Base-by-base conservation (phyloP, 768 basidiomycete species). In the Hirschioporus abietinus region DNA sequence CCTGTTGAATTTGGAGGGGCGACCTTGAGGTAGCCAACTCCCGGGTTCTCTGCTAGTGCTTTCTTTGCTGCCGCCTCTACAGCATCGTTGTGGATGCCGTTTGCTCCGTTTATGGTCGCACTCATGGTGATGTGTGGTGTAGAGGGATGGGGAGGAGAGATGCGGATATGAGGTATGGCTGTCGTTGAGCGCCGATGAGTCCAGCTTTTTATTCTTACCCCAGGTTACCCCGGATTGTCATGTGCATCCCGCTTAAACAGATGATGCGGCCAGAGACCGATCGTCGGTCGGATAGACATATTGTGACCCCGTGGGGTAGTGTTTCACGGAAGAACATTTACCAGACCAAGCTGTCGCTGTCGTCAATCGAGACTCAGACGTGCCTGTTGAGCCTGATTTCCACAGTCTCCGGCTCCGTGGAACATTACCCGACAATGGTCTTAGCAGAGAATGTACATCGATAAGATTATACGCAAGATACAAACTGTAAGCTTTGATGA, bases 1-100 rank as follows among this genome's bases (percentile, higher is more conserved):
- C 66, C 68, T 20, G 35, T 60, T 65, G 69, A 35, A 12, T 35
- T 57, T 15, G 66, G 64, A 10, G 60, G 66, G 1, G 66, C 66
- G 24, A 66, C 42, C 26, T 61, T 61, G 25, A 61, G 34, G 17
- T 61, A 35, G 18, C 23, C 34, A 25, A 63, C 7, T 2, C 42
- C 23, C 42, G 63, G 23, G n/a, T 42, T 63, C 10, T 42, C 34
- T 35, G 15, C 8, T 25, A 63, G 7, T 26, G 23, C 63, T 25
- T 42, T 23, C 10, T 63, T 42, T 63, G 42, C 42, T 52, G 42
- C 42, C 20, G 12, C 12, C 42, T 52, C 15, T 1, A 52, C 42
- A 52, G 42, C 42, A 20, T 20, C 20, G 42, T 52, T 12, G 15
- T 52, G 42, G 42, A 52, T 10, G 20, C 42, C 42, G 12, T 52